These are phyloP conservation scores for Boechera stricta DNA, from an alignment of 345 rosid species.

Conservation along the genomic window DNA sequence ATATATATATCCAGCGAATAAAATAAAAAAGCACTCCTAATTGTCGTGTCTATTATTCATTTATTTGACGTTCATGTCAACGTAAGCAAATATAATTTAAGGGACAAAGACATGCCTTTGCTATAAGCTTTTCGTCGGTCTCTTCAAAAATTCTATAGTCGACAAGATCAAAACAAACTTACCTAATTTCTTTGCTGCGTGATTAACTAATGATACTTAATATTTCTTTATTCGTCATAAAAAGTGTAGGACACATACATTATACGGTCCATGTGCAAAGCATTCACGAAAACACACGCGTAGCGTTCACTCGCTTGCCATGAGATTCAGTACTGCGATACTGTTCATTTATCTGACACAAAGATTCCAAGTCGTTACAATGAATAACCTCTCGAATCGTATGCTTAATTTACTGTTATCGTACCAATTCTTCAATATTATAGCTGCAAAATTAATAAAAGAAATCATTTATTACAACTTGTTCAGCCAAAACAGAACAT, in stretches of 20 bases:
- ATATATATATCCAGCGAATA: not conserved
- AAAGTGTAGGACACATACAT: not conserved
- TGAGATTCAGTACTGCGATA: constrained; percentile 32
- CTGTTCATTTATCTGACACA: constrained; percentile 26
- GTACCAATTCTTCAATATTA: constrained; percentile 7
- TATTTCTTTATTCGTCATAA: constrained; percentile 22
- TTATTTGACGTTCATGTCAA: not conserved
- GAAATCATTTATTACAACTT: constrained; percentile 30
- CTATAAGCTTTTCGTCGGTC: constrained; percentile 2
- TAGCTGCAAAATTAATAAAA: constrained; percentile 6
- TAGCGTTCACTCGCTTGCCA: constrained; percentile 12
- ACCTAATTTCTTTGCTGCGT: constrained; percentile 14
- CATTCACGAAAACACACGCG: constrained; percentile 16
- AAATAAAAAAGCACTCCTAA: not conserved
- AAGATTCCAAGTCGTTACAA: constrained; percentile 32
- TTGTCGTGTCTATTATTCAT: not conserved
- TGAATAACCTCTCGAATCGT: constrained; percentile 36
- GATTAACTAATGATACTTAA: constrained; percentile 22
- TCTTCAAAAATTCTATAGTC: not conserved
- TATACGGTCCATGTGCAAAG: constrained; percentile 13
- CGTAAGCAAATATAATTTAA: not conserved
- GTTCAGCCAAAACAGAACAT: constrained; percentile 39
- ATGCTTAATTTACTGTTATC: constrained; percentile 33
- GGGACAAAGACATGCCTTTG: not conserved
- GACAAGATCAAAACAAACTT: constrained; percentile 31